Evolutionary conservation across 176 grass and related monocot genomes (phyloP).

Genomic region (Zizania latifolia): DNA sequence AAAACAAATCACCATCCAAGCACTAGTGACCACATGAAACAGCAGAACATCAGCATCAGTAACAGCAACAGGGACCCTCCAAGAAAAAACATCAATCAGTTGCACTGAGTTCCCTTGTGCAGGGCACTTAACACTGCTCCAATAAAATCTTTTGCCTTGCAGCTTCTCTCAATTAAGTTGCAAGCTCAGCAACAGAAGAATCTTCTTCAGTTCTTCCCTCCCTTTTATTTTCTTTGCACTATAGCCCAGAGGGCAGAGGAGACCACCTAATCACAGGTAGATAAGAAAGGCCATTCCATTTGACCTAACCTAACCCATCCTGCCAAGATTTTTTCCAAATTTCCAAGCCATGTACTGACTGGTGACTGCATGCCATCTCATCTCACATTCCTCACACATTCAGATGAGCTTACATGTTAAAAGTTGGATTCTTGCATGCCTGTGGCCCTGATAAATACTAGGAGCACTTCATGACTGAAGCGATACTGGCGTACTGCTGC

Average conservation of each 20-base stretch:
- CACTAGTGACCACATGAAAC: background rate
- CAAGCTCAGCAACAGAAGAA: background rate
- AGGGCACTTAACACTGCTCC: background rate
- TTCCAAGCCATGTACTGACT: too few relatives aligned
- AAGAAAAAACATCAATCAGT: background rate
- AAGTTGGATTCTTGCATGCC: too few relatives aligned
- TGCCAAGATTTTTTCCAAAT: background rate
- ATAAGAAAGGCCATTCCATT: background rate
- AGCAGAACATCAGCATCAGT: background rate
- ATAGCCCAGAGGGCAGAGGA: too few relatives aligned
- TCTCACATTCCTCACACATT: too few relatives aligned
- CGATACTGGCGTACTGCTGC: background rate
- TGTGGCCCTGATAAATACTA: background rate
- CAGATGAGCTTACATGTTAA: too few relatives aligned
- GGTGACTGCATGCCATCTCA: too few relatives aligned
- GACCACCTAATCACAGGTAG: background rate
- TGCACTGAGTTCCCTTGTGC: background rate
- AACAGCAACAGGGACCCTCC: background rate
- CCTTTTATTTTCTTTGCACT: background rate
- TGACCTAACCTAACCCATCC: too few relatives aligned
- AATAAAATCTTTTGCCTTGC: background rate
- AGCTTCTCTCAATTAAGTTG: background rate
- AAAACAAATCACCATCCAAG: too few relatives aligned
- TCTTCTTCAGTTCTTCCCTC: background rate
- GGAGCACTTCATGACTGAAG: slow-evolving; percentile 6